Evolutionary conservation across 345 rosid genomes (phyloP), one percentile per base, ranked within the genome.

Genomic region (Linum trigynum): DNA sequence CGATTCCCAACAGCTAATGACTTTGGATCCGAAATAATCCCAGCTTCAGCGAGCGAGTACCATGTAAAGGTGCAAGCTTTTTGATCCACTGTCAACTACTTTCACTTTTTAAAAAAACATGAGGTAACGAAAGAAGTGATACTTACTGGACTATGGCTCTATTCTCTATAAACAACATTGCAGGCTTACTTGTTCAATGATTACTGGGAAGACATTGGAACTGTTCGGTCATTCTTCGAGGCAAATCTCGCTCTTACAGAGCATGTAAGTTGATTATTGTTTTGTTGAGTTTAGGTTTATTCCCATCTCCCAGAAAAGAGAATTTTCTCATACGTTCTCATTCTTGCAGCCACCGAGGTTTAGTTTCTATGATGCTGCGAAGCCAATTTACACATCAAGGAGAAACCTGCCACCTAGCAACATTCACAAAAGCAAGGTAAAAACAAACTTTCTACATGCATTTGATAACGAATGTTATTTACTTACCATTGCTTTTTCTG

Each of bases 141-240:
- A 12, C 14, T 48, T 48, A 48, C 53, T 48, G 53, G 53, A 48
- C 53, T 48, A 2, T 48, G 53, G 9, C 14, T 12, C 15, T 48
- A 15, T 48, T 12, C 14, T 15, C 14, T 12, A 48, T 9, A 48
- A 12, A 12, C 53, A 48, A 48, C 14, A 9, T 48, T 3, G 59
- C 87, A 92, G 97, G 98, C 98, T 67, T 88, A 84, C 74, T 85
- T 92, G 71, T 92, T 92, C 73, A 88, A 92, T 66, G 97, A 89
- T 69, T 92, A 92, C 66, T 90, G 98, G 97, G 96, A 92, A 80
- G 98, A 92, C 70, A 92, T 92, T 48, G 97, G 98, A 73, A 92
- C 97, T 7, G 88, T 92, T 82, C 77, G 92, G 83, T 92, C 98
- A 64, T 92, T 90, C 86, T 92, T 92, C 58, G 84, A 84, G 71